Evolutionary conservation across 176 grass and related monocot genomes (phyloP).

Genomic region (Oryza glumipatula): DNA sequence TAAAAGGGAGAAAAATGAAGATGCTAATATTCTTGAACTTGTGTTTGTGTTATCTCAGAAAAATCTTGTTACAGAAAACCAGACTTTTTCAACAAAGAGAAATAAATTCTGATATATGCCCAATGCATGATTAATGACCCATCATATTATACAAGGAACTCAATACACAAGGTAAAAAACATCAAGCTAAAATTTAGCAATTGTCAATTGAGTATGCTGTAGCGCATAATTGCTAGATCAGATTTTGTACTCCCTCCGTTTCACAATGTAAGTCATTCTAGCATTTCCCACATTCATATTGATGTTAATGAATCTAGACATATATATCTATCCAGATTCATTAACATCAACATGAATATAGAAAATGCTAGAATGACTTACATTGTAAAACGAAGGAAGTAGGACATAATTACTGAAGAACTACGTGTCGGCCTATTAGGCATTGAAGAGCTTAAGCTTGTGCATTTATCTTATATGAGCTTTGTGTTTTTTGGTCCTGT

Average conservation of each 20-base stretch:
- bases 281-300: too few species aligned
- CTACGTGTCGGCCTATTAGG: neutral
- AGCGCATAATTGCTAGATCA: neutral
- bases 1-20: neutral
- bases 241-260: too few species aligned
- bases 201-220: neutral
- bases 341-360: too few species aligned
- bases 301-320: too few species aligned
- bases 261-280: too few species aligned
- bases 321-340: too few species aligned
- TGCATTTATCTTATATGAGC: neutral
- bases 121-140: neutral
- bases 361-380: too few species aligned
- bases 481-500: neutral
- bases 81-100: conserved; percentile 15
- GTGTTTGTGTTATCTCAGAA: neutral
- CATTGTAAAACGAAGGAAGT: too few species aligned
- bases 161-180: neutral
- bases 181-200: neutral
- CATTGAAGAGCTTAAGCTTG: conserved; percentile 14
- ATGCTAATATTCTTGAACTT: neutral
- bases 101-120: neutral
- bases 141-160: neutral
- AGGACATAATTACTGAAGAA: neutral
- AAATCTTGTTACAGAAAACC: neutral